These are phyloP conservation scores for Falciphora oryzae DNA, from an alignment of 2,329 filamentous ascomycete genomes.

Conservation along the genomic window DNA sequence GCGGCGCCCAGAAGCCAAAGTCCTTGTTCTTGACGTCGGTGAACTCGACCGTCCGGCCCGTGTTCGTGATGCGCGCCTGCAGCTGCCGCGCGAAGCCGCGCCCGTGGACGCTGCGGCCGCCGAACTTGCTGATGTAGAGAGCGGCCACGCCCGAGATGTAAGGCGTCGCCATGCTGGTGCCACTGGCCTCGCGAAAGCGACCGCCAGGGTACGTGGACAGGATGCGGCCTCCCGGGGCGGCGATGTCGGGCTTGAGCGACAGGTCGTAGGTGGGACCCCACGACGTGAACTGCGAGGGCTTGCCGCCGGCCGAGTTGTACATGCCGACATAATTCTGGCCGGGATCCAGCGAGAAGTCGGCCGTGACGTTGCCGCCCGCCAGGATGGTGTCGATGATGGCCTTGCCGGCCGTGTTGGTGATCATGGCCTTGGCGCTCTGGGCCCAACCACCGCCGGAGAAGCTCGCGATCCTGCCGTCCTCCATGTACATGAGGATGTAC, in stretches of 20 bases:
- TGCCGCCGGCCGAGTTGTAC: slow-evolving; percentile 25
- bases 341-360: slow-evolving; percentile 17
- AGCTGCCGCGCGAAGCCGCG: slow-evolving; percentile 24
- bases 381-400: slow-evolving; percentile 25
- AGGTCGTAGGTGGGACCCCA: slow-evolving; percentile 40
- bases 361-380: slow-evolving; percentile 27
- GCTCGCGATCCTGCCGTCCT: slow-evolving; percentile 18
- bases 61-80: slow-evolving; percentile 27
- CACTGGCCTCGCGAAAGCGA: slow-evolving; percentile 33
- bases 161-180: slow-evolving; percentile 44
- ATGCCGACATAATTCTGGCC: slow-evolving; percentile 12
- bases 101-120: slow-evolving; percentile 27
- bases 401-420: slow-evolving; percentile 23
- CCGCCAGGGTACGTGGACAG: slow-evolving; percentile 36
- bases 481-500: slow-evolving; percentile 55
- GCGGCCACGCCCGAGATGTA: slow-evolving; percentile 38
- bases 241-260: slow-evolving; percentile 36
- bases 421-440: slow-evolving; percentile 20
- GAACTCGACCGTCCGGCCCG: slow-evolving; percentile 26
- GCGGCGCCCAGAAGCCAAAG: slow-evolving; percentile 19
- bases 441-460: slow-evolving; percentile 13
- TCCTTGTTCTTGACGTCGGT: slow-evolving; percentile 18
- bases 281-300: slow-evolving; percentile 32
- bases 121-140: slow-evolving; percentile 29
- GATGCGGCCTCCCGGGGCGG: slow-evolving; percentile 37